Conservation (phyloP, 179 eudicot genomes). For the Silene coronaria region DNA sequence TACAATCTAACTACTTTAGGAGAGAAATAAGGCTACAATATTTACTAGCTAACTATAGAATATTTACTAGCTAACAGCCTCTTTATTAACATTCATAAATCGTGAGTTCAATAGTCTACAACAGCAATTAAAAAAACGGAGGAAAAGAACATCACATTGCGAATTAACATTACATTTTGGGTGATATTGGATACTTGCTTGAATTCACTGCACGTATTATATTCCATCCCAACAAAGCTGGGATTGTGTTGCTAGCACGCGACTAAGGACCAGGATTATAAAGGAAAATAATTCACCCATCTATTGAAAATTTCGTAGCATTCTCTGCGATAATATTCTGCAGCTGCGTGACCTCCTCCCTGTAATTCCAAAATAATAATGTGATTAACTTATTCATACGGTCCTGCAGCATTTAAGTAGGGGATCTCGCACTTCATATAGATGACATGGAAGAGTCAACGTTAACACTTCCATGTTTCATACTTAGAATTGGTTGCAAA, state of each 20-base stretch:
- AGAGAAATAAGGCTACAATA: too few species aligned
- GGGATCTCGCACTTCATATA: too few species aligned
- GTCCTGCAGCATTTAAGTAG: neutral
- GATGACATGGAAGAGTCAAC: too few species aligned
- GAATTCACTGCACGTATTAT: neutral
- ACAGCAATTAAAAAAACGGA: neutral
- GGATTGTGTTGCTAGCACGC: neutral
- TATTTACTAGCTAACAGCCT: too few species aligned
- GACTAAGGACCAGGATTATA: constrained; percentile 26
- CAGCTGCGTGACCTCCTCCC: constrained; percentile 71
- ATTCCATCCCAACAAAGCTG: neutral
- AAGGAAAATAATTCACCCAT: constrained; percentile 38
- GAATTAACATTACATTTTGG: neutral
- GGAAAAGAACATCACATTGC: neutral
- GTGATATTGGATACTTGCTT: neutral
- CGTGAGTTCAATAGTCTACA: neutral
- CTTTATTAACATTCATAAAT: neutral
- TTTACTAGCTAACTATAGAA: too few species aligned
- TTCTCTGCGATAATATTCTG: constrained; percentile 51
- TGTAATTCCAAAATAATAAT: constrained; percentile 13
- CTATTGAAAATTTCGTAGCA: constrained; percentile 41
- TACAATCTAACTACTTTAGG: too few species aligned
- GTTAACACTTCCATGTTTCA: too few species aligned
- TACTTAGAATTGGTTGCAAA: too few species aligned
- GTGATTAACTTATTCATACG: neutral